phyloP scores from a whole-genome alignment of 192 early-diverging fungal species.

The Obelidium mucronatum region DNA sequence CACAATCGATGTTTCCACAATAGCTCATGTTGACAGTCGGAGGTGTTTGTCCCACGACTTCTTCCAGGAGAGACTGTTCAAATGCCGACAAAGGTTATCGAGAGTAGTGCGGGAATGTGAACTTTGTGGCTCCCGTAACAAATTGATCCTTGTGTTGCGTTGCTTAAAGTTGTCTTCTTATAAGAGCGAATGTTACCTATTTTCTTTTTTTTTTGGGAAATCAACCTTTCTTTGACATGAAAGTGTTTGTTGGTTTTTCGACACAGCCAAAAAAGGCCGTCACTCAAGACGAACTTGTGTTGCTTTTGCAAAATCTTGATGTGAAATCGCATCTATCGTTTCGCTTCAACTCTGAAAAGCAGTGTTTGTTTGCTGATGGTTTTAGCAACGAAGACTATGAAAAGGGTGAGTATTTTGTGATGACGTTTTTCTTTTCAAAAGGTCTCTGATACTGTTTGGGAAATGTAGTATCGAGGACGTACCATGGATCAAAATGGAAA shows the following conservation, averaged over 20 bases:
- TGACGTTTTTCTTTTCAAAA: background rate
- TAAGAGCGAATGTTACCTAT: no score
- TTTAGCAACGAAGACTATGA: background rate
- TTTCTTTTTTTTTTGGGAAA: no score
- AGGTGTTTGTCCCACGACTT: no score
- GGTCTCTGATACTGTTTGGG: background rate
- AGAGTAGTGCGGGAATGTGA: no score
- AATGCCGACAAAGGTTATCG: no score
- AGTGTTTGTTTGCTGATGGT: background rate
- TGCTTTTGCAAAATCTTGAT: background rate
- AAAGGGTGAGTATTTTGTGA: background rate
- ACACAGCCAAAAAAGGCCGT: background rate
- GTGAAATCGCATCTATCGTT: background rate
- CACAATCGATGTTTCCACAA: no score
- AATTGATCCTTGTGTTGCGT: no score
- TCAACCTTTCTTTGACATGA: no score
- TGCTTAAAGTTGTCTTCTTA: no score
- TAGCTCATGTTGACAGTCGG: no score
- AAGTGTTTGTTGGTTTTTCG: background rate
- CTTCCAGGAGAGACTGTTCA: no score
- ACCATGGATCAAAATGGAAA: slow-evolving; percentile 15
- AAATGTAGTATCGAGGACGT: background rate
- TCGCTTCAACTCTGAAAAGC: background rate
- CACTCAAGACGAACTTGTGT: background rate
- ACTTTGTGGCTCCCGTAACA: no score